Percentiles rank a stretch among this genome's conserved stretches.
Evolutionary conservation across 371 early-diverging fungal genomes (phyloP).

Genomic region (Rhizomucor pusillus): DNA sequence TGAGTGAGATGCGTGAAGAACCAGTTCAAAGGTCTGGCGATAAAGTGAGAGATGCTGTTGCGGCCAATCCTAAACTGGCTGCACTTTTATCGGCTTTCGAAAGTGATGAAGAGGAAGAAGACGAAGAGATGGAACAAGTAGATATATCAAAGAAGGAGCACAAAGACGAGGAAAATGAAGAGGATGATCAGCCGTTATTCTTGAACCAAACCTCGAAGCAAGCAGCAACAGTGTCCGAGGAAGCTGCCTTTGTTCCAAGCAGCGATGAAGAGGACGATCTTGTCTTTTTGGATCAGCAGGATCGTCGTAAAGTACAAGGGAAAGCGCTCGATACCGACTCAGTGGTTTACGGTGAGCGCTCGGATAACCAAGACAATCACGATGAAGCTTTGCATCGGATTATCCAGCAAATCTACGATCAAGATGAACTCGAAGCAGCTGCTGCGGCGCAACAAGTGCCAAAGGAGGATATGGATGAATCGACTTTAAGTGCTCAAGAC

Average conservation of each 20-base stretch:
- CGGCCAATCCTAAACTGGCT: slow-evolving; percentile 30
- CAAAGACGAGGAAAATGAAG: slow-evolving; percentile 16
- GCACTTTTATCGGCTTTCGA: slow-evolving; percentile 20
- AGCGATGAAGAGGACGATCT: slow-evolving; percentile 52
- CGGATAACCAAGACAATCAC: no score
- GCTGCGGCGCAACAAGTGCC: neutral
- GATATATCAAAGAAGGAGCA: slow-evolving; percentile 10
- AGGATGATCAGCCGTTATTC: slow-evolving; percentile 30
- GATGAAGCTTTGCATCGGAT: slow-evolving; percentile 28
- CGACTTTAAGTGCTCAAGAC: slow-evolving; percentile 10
- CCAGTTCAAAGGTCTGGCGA: slow-evolving; percentile 6
- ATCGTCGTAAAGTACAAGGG: no score
- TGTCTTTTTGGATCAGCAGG: neutral
- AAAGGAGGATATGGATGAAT: neutral
- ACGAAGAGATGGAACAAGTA: slow-evolving; percentile 4
- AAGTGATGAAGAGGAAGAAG: slow-evolving; percentile 19
- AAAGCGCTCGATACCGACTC: no score
- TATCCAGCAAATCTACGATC: slow-evolving; percentile 50
- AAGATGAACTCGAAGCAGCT: slow-evolving; percentile 5
- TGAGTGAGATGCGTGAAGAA: neutral
- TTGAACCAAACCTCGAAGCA: neutral
- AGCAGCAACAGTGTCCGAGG: neutral
- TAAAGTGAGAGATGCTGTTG: slow-evolving; percentile 31
- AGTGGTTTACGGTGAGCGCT: no score
- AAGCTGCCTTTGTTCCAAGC: slow-evolving; percentile 35